Percentiles rank a stretch among this genome's conserved stretches.
Evolutionary conservation across 2,329 filamentous ascomycete genomes (phyloP).

Genomic region (Neocucurbitaria cava): DNA sequence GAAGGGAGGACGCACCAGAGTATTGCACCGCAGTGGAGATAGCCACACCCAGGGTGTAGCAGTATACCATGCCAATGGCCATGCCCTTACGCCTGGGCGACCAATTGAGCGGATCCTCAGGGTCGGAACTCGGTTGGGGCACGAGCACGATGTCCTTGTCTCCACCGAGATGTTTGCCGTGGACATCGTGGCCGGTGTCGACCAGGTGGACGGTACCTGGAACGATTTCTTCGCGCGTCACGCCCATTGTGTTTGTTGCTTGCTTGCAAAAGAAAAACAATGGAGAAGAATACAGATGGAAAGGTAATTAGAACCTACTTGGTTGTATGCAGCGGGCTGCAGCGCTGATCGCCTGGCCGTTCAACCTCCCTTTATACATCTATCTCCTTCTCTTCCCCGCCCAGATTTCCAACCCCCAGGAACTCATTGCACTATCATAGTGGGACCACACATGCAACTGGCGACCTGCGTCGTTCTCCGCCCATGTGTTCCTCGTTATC

Average conservation of each 20-base stretch:
- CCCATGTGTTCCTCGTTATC: background rate
- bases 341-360: no score
- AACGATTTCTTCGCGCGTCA: background rate
- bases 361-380: background rate
- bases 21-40: conserved; percentile 1
- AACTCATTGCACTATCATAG: no score
- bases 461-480: background rate
- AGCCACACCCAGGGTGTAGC: background rate
- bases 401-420: no score
- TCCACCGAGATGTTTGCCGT: background rate
- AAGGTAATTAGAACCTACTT: no score
- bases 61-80: background rate
- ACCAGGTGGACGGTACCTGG: conserved; percentile 3
- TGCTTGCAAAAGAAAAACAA: no score
- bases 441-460: no score
- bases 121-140: background rate
- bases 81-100: background rate
- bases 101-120: conserved; percentile 4
- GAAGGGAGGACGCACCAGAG: background rate
- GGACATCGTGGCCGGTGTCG: background rate
- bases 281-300: no score
- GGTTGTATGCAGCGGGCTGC: no score
- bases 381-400: no score
- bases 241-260: background rate
- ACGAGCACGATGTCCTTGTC: conserved; percentile 4